Evolutionary conservation across 1,284 basidiomycete genomes (phyloP), one percentile per base, ranked within the genome.

Genomic region (Boletellus deceptivus): DNA sequence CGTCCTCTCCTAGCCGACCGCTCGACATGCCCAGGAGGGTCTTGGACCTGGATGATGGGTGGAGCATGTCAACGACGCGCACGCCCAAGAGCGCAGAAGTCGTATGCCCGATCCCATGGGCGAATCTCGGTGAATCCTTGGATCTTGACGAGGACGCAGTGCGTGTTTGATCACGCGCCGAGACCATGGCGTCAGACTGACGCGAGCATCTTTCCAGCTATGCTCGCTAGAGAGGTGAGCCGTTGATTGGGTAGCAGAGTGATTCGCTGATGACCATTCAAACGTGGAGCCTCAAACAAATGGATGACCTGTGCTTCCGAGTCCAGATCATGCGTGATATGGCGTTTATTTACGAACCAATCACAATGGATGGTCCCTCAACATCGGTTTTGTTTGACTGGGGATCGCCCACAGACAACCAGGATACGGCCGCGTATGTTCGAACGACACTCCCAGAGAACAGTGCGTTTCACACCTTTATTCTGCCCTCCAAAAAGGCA

Each of bases 321-420:
- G 44, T 79, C 6, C 66, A 72, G 39, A 68, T 73, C 20, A 55
- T 63, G 29, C 46, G 48, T 2, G 56, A 75, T 24, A 58, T 75
- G 50, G 77, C 73, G 0, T 84, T 83, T 54, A 41, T 82, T 8
- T 73, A 75, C 44, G 75, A 80, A 50, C 82, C 83, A 0, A 67
- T 82, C 35, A 68, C 79, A 20, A 68, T 82, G 22, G 81, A 84
- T 46, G 71, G 67, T 1, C 67, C 69, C 4, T 55, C 55, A 2
- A 64, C 60, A 16, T 75, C 76, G 5, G 73, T 75, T 52, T 56
- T 83, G 22, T 68, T 84, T 43, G 78, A 79, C 54, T 84, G 81
- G 80, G 74, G 75, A 25, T 62, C 60, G 2, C 50, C 50, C 9
- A 49, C 58, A 22, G 65, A 64, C 6, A 77, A 75, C 49, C 53